These are phyloP conservation scores for Gracilaria gracilis DNA, from an alignment of 23 red algal genomes.

Conservation along the genomic window DNA sequence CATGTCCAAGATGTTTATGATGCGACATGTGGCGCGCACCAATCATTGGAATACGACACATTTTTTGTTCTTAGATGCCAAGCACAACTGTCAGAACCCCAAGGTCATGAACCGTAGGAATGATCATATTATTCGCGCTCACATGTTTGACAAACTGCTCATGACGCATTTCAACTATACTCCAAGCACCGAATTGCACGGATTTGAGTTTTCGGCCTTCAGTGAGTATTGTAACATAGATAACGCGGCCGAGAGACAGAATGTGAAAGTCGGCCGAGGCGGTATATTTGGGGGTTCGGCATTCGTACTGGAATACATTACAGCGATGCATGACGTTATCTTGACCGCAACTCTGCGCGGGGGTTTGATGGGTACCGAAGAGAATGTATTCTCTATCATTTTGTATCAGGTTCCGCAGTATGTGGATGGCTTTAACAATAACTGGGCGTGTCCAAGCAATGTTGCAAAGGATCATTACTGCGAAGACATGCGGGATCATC, in stretches of 20 bases:
- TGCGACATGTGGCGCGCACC: too few relatives aligned
- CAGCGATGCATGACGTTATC: slow-evolving; percentile 44
- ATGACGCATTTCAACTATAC: slow-evolving; percentile 53
- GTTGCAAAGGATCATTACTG: too few relatives aligned
- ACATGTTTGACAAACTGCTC: slow-evolving; percentile 64
- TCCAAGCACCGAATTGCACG: slow-evolving; percentile 36
- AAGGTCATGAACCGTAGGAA: slow-evolving; percentile 29
- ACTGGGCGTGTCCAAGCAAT: too few relatives aligned
- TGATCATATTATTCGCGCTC: slow-evolving; percentile 58
- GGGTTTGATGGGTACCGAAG: slow-evolving; percentile 52
- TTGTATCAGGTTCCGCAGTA: slow-evolving; percentile 48
- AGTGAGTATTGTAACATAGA: too few relatives aligned
- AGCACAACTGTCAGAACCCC: too few relatives aligned
- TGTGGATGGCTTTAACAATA: slow-evolving; percentile 35
- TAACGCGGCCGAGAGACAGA: slow-evolving; percentile 12
- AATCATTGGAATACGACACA: slow-evolving; percentile 30
- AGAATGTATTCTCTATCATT: slow-evolving; percentile 43
- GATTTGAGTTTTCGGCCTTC: slow-evolving; percentile 37
- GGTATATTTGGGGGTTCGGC: slow-evolving; percentile 50
- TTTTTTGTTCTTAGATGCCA: too few relatives aligned
- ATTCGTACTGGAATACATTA: too few relatives aligned
- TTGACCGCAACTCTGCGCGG: slow-evolving; percentile 39
- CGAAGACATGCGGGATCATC: too few relatives aligned
- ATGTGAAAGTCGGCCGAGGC: slow-evolving; percentile 41
- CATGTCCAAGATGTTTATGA: slow-evolving; percentile 30